Base-by-base conservation (phyloP, 2,329 filamentous ascomycete genomes). In the Stagonosporopsis vannaccii region DNA sequence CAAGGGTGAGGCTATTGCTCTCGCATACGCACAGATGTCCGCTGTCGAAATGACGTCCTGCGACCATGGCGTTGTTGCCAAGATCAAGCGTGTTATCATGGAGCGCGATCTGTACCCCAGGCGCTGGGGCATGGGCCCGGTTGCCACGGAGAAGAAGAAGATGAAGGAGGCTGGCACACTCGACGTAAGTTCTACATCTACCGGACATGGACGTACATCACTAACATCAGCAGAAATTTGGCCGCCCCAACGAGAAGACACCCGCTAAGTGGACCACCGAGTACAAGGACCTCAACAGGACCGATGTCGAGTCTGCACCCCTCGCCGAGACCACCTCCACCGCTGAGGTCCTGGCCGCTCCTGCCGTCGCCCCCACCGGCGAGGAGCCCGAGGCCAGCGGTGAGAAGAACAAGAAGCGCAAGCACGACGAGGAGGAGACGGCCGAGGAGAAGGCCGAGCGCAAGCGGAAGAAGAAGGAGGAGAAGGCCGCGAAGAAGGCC, bases 41-140 rank as follows among this genome's bases (percentile, higher is more conserved):
- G 96, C 93, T 2, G 92, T 97, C 44, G 95, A 98, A 81, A 91
- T 99, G 79, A 92, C 92, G 26, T 94, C 92, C 30, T 98, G 95
- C 79, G 93, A 98, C 75, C 95, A 99, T 79, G 95, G 95, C 70
- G 92, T 97, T 56, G 94, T 98, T 57, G 95, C 95, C 69, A 98
- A 97, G 85, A 92, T 99, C 77, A 99, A 99, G 89, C 90, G 95
- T 71, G 97, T 93, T 80, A 99, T 99, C 79, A 99, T 99, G 95
- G 95, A 99, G 85, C 91, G 95, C 71, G 95, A 98, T 77, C 85
- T 98, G 57, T 99, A 99, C 85, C 95, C 95, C 62, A 87, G 92
- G 77, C 85, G 94, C 83, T 99, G 95, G 95, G 95, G 95, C 66
- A 87, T 98, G 74, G 95, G 95, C 60, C 94, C 95, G 49, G 89